Conservation (phyloP, 1,284 basidiomycete genomes). For the Sanghuangporus weigelae region DNA sequence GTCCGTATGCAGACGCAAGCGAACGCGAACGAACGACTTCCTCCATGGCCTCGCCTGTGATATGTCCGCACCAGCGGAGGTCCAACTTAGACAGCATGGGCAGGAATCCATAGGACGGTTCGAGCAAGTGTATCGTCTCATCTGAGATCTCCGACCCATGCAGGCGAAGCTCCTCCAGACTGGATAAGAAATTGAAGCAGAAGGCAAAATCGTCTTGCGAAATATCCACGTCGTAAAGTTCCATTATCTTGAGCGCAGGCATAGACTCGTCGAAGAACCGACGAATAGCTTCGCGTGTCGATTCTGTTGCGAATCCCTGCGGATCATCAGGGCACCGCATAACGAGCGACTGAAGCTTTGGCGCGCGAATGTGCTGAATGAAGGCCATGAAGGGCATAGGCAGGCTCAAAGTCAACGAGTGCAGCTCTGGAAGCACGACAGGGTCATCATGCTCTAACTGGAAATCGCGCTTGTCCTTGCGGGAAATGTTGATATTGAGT, state of each 20-base stretch:
- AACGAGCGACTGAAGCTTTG: conserved; percentile 38
- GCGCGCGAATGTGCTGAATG: conserved; percentile 33
- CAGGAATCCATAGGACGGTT: conserved; percentile 39
- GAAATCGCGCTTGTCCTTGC: conserved; percentile 8
- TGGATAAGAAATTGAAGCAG: conserved; percentile 35
- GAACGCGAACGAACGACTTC: conserved; percentile 40
- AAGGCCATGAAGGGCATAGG: conserved; percentile 12
- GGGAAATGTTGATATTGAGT: conserved; percentile 9
- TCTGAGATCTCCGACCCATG: conserved; percentile 59
- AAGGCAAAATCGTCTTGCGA: conserved; percentile 36
- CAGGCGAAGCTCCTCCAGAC: conserved; percentile 45
- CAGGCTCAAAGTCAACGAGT: conserved; percentile 12
- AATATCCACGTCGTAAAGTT: conserved; percentile 53
- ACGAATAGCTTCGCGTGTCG: conserved; percentile 34
- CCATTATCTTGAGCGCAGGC: conserved; percentile 42
- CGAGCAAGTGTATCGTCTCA: conserved; percentile 36
- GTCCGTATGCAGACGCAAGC: conserved; percentile 7
- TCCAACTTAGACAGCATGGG: conserved; percentile 46
- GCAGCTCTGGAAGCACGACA: conserved; percentile 5
- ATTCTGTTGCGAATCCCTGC: conserved; percentile 33
- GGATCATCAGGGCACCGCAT: conserved; percentile 40
- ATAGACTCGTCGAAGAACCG: conserved; percentile 37
- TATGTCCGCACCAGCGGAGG: conserved; percentile 55
- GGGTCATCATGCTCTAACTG: conserved; percentile 2
- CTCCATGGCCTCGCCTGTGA: conserved; percentile 47